Evolutionary conservation across 31 red algal genomes (phyloP).

Genomic region (Asparagopsis taxiformis): DNA sequence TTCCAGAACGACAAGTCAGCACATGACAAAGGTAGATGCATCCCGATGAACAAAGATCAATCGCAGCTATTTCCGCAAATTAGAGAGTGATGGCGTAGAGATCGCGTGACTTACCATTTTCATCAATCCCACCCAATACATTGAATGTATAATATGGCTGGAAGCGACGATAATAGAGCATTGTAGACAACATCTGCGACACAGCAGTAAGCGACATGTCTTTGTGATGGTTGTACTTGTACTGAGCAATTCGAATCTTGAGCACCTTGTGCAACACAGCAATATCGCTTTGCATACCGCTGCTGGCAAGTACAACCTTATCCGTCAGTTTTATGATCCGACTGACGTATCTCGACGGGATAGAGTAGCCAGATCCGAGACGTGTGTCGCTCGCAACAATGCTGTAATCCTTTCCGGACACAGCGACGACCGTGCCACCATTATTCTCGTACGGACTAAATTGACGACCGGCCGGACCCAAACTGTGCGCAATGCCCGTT

Average conservation of each 20-base stretch:
- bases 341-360: slow-evolving; percentile 80
- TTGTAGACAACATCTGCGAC: slow-evolving; percentile 83
- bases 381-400: slow-evolving; percentile 91
- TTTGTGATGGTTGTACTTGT: slow-evolving; percentile 72
- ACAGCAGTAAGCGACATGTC: slow-evolving; percentile 69
- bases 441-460: slow-evolving; percentile 88
- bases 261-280: slow-evolving; percentile 85
- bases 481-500: slow-evolving; percentile 9
- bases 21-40: neutral
- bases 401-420: slow-evolving; percentile 82
- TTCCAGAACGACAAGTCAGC: neutral
- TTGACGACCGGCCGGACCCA: slow-evolving; percentile 33
- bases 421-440: slow-evolving; percentile 80
- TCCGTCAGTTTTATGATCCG: slow-evolving; percentile 73
- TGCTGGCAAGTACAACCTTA: slow-evolving; percentile 79
- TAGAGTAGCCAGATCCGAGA: slow-evolving; percentile 81
- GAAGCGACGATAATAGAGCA: slow-evolving; percentile 88
- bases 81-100: no score
- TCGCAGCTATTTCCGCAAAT: no score
- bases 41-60: no score
- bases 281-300: slow-evolving; percentile 89
- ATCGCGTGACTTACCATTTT: slow-evolving; percentile 62
- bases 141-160: slow-evolving; percentile 97
- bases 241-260: slow-evolving; percentile 68
- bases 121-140: slow-evolving; percentile 92